Conservation (phyloP, 139 green algal species). For the Coccomyxa sp. region DNA sequence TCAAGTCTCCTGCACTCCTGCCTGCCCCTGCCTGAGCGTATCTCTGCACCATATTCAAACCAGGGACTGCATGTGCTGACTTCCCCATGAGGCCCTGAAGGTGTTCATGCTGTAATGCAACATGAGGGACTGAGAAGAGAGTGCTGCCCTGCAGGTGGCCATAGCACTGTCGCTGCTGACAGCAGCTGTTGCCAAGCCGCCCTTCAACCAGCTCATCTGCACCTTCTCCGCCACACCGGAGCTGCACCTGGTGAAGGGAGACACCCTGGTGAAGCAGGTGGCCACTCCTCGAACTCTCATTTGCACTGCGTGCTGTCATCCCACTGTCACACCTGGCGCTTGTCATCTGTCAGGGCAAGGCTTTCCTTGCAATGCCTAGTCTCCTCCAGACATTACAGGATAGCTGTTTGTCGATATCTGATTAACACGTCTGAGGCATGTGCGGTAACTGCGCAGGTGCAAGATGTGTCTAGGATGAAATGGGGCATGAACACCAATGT, state of each 20-base stretch:
- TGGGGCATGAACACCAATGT: constrained; percentile 27
- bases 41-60: no score
- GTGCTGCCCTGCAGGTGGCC: constrained; percentile 18
- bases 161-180: constrained; percentile 27
- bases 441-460: constrained; percentile 17
- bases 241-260: constrained; percentile 16
- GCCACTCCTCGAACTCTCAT: background rate
- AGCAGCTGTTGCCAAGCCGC: constrained; percentile 22
- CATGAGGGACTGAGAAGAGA: background rate
- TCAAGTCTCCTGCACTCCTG: no score
- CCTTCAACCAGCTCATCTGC: constrained; percentile 19
- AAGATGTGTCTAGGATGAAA: constrained; percentile 11
- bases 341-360: no score
- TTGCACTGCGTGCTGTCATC: no score
- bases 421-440: no score
- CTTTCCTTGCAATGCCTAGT: no score
- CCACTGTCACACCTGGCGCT: no score
- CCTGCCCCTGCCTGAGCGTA: no score
- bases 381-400: no score
- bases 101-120: background rate
- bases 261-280: constrained; percentile 17
- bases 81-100: background rate
- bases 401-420: no score
- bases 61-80: no score
- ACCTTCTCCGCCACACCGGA: constrained; percentile 25